Base-by-base conservation (phyloP, 2,329 filamentous ascomycete genomes). In the Fusarium pseudocircinatum region DNA sequence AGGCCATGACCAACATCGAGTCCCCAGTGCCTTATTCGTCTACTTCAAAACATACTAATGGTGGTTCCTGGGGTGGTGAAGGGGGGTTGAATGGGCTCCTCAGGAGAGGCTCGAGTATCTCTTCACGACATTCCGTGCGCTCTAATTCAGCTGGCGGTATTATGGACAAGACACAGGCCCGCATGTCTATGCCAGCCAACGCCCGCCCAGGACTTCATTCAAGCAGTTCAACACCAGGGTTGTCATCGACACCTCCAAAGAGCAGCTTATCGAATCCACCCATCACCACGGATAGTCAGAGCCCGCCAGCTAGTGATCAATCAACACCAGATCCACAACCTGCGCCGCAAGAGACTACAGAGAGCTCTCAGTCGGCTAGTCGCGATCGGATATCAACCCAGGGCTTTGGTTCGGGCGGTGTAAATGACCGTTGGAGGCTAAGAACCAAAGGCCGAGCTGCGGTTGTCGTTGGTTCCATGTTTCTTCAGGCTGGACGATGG, bases 401-500 rank as follows among this genome's bases (percentile, higher is more conserved):
- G 68, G 94, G 94, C 0, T 94, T 97, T 78, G 91, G 91, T 0
- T 85, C 90, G 2, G 89, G 90, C 54, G 92, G 92, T 63, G 85
- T 92, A 67, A 93, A 92, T 74, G 94, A 97, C 79, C 87, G 93
- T 71, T 93, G 91, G 80, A 91, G 94, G 70, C 92, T 92, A 75
- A 94, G 94, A 80, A 94, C 94, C 36, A 95, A 93, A 81, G 92
- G 93, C 34, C 91, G 96, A 61, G 88, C 94, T 20, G 90, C 90
- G 28, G 91, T 98, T 63, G 89, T 97, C 14, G 87, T 97, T 74
- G 96, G 94, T 3, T 94, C 93, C 22, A 86, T 98, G 73, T 97
- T 96, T 80, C 89, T 99, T 75, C 93, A 95, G 81, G 93, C 94
- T 60, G 96, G 96, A 32, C 90, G 95, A 70, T 98, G 96, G 95